Percentiles rank a stretch among this genome's conserved stretches.
Evolutionary conservation across 169 alveolate species (phyloP).

Genomic region (Gregarina niphandrodes): DNA sequence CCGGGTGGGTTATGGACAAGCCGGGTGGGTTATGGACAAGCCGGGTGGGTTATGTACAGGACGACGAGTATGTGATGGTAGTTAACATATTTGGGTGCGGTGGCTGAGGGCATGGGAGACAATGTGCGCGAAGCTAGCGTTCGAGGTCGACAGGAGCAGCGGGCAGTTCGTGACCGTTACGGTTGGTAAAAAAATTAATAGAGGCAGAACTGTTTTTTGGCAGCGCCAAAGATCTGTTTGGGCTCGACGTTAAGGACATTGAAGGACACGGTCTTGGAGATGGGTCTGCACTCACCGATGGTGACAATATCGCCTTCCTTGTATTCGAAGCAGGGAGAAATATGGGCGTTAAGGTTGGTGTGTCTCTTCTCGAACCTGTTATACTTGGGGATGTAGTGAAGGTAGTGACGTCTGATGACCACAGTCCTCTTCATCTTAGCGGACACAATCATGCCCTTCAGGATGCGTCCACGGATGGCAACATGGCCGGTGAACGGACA

Average conservation of each 20-base stretch:
- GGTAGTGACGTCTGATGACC: conserved; percentile 87
- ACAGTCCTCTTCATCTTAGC: conserved; percentile 93
- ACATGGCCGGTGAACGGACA: conserved; percentile 99
- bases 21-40: no score
- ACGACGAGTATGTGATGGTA: no score
- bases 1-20: no score
- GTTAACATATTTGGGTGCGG: no score
- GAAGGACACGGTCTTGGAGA: conserved; percentile 94
- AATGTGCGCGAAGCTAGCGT: no score
- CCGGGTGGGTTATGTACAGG: no score
- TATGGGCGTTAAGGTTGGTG: conserved; percentile 82
- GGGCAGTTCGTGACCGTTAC: no score
- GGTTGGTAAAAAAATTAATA: conserved; percentile 57
- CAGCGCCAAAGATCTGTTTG: conserved; percentile 87
- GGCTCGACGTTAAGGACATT: conserved; percentile 88
- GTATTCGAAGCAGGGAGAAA: conserved; percentile 90
- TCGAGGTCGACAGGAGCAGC: no score
- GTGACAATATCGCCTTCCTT: conserved; percentile 73
- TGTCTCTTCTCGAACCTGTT: conserved; percentile 95
- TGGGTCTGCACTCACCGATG: conserved; percentile 68
- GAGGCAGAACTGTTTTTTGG: conserved; percentile 87
- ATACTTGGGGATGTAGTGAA: conserved; percentile 89
- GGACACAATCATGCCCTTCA: conserved; percentile 91
- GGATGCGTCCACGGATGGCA: conserved; percentile 86
- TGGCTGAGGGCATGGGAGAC: no score